A percentile compares a stretch with the other conserved stretches of the same genome.
These are phyloP conservation scores for Cryptococcus sp. DNA, from an alignment of 1,284 basidiomycete species.

Conservation along the genomic window DNA sequence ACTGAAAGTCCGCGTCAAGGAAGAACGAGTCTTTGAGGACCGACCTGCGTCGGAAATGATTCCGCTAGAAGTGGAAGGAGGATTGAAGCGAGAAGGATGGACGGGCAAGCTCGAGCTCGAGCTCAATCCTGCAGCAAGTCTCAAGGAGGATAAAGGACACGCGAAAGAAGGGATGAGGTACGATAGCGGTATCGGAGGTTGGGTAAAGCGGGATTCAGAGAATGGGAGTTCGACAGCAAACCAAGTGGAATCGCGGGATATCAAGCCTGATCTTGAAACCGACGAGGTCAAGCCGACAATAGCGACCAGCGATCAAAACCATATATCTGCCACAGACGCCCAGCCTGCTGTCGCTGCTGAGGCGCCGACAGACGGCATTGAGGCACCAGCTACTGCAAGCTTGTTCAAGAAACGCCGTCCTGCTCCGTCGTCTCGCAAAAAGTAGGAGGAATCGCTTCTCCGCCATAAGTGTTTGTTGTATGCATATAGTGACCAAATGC, in stretches of 20 bases:
- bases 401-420: conserved; percentile 55
- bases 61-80: conserved; percentile 17
- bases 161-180: conserved; percentile 20
- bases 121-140: neutral
- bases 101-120: conserved; percentile 28
- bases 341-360: neutral
- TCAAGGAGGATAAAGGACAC: neutral
- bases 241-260: conserved; percentile 17
- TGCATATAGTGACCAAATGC: neutral
- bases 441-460: conserved; percentile 17
- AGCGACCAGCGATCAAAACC: too few relatives aligned
- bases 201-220: conserved; percentile 26
- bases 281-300: conserved; percentile 3
- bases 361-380: neutral
- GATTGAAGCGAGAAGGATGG: conserved; percentile 28
- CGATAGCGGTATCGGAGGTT: conserved; percentile 18
- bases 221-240: conserved; percentile 1
- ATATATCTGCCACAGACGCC: neutral
- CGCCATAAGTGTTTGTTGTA: neutral
- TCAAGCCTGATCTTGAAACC: conserved; percentile 16
- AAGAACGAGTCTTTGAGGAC: conserved; percentile 21
- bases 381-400: conserved; percentile 18
- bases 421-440: conserved; percentile 43
- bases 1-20: conserved; percentile 44
- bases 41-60: conserved; percentile 9